Conservation (phyloP, 306 rosid species). For the Carpinus fangiana region DNA sequence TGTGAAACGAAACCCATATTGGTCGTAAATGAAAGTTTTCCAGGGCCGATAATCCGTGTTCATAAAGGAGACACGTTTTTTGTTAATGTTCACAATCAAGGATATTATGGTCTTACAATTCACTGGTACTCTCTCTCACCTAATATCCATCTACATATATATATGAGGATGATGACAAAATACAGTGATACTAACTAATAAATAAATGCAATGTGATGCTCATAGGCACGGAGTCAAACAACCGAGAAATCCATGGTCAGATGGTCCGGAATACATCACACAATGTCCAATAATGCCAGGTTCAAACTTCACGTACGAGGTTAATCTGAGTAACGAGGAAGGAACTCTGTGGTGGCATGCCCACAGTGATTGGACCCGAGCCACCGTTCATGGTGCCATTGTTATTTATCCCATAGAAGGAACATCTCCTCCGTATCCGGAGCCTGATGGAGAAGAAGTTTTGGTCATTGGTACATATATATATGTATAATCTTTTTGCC, state of each 20-base stretch:
- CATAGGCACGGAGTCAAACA: not conserved
- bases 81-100: no score
- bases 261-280: slow-evolving; percentile 1
- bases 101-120: no score
- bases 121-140: no score
- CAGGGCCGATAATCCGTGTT: no score
- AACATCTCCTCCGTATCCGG: not conserved
- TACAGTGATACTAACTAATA: no score
- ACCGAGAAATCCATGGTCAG: slow-evolving; percentile 10
- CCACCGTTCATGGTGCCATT: slow-evolving; percentile 4
- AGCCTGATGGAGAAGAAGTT: not conserved
- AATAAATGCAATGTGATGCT: no score
- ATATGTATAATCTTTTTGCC: no score
- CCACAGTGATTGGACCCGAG: not conserved
- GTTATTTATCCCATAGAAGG: not conserved
- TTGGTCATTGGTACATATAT: no score
- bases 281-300: not conserved
- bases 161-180: no score
- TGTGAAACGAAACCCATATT: slow-evolving; percentile 7
- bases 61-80: not conserved
- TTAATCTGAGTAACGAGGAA: not conserved
- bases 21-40: no score
- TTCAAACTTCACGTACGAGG: not conserved
- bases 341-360: slow-evolving; percentile 15
- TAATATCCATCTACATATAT: no score